Evolutionary conservation across 2,329 filamentous ascomycete species (phyloP), one percentile per base, ranked within the genome.

Genomic region (Cadophora malorum): DNA sequence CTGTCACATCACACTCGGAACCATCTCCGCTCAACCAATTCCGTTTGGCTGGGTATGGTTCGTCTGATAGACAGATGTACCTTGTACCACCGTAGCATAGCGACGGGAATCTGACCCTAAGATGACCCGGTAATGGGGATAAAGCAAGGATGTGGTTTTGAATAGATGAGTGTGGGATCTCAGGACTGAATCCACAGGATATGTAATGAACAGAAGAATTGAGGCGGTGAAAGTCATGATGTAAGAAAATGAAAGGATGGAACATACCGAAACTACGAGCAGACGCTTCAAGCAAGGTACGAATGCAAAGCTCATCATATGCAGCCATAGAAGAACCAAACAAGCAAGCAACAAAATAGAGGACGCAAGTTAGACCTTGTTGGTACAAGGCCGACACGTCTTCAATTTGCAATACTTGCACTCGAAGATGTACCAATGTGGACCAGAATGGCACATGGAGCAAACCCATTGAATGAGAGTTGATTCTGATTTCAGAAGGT

Each of bases 341-440:
- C 49, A 28, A 21, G n/a, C 50, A 28, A 35, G 50, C 50, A 63
- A 33, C 60, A 33, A 49, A 64, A 21, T 31, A 23, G 21, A 61
- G n/a, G n/a, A 59, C 23, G 64, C 52, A 31, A 65, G 28, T 73
- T 70, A 77, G 55, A 69, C 74, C 61, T 78, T 78, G 70, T 72
- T 74, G 41, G 74, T 72, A 60, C 89, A 91, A 31, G 82, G 79
- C 63, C 87, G 82, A 78, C 89, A 91, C 35, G 86, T 83, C 79
- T 90, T 88, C 62, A 90, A 79, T 77, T 88, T 88, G 84, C 89
- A 91, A 77, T 89, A 90, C 69, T 84, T 82, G 80, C 89, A 91
- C 78, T 91, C 87, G 71, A 86, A 91, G 74, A 91, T 91, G 79
- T 85, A 85, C 86, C 88, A 90, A 78, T 88, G 85, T 63, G 88